Percentiles rank a stretch among this genome's conserved stretches.
These are phyloP conservation scores for Xylaria sp. DNA, from an alignment of 2,329 filamentous ascomycete genomes.

Conservation along the genomic window DNA sequence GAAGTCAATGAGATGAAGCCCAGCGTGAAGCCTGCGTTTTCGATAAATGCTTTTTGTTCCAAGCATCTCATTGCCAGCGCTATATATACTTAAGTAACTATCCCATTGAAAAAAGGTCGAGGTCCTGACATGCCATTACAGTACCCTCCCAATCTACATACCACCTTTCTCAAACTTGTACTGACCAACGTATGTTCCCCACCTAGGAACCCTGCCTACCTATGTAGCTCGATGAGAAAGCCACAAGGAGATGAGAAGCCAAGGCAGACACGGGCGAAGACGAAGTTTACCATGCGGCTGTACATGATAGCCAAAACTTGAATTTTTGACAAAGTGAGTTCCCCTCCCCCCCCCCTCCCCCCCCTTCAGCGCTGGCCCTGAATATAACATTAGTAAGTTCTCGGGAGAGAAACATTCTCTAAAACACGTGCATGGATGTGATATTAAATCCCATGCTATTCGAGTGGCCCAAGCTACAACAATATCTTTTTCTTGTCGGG, in stretches of 20 bases:
- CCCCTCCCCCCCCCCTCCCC: too few relatives aligned
- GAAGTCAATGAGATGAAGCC: neutral
- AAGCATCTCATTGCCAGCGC: neutral
- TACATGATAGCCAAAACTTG: conserved; percentile 1
- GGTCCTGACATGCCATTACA: neutral
- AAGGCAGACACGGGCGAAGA: neutral
- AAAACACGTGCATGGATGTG: neutral
- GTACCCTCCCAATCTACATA: too few relatives aligned
- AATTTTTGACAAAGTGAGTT: conserved; percentile 4
- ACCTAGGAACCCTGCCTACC: neutral
- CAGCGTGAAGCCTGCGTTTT: too few relatives aligned
- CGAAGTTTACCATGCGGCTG: too few relatives aligned
- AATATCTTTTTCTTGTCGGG: neutral
- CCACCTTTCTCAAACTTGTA: neutral
- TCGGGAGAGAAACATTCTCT: too few relatives aligned
- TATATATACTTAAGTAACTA: neutral
- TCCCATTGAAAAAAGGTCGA: neutral
- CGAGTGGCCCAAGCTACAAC: neutral
- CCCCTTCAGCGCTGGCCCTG: too few relatives aligned
- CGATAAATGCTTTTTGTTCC: neutral
- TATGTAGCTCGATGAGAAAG: neutral
- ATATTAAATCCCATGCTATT: conserved; percentile 3
- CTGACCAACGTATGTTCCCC: neutral
- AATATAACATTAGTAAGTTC: too few relatives aligned
- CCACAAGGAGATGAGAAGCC: neutral